Evolutionary conservation across 371 early-diverging fungal species (phyloP).

Genomic region (Apophysomyces elegans): DNA sequence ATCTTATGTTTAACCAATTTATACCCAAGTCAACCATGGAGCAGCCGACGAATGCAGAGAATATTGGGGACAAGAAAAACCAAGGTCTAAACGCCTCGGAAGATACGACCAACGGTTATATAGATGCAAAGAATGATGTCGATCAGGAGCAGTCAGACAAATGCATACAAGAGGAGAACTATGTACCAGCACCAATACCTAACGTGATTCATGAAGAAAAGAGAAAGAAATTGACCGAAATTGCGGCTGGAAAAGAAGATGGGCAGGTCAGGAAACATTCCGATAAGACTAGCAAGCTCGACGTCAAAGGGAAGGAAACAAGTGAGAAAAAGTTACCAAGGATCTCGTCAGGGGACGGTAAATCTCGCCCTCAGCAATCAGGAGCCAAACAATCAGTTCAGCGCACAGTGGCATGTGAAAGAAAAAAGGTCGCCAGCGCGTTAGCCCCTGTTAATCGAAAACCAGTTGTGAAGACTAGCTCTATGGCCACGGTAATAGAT

Average conservation of each 20-base stretch:
- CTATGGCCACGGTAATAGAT: background rate
- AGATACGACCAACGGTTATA: background rate
- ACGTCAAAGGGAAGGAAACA: background rate
- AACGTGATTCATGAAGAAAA: background rate
- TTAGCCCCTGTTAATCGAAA: background rate
- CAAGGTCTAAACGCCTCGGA: background rate
- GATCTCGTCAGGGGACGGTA: background rate
- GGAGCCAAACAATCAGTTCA: background rate
- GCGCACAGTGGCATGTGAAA: background rate
- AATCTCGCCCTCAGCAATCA: background rate
- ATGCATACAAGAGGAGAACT: background rate
- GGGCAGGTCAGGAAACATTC: background rate
- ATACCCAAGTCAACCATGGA: background rate
- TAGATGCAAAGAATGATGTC: background rate
- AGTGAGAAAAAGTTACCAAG: background rate
- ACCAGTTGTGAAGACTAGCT: background rate
- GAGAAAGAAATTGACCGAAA: background rate
- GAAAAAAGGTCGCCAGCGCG: background rate
- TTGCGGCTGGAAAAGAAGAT: background rate
- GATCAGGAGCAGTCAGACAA: background rate
- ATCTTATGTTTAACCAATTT: conserved; percentile 53
- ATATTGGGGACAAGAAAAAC: background rate
- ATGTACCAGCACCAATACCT: background rate
- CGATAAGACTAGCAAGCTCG: background rate
- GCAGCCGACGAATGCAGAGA: background rate